Percentiles rank a stretch among this genome's conserved stretches.
These are phyloP conservation scores for Fonsecaea pugnacius DNA, from an alignment of 2,329 filamentous ascomycete genomes.

Conservation along the genomic window DNA sequence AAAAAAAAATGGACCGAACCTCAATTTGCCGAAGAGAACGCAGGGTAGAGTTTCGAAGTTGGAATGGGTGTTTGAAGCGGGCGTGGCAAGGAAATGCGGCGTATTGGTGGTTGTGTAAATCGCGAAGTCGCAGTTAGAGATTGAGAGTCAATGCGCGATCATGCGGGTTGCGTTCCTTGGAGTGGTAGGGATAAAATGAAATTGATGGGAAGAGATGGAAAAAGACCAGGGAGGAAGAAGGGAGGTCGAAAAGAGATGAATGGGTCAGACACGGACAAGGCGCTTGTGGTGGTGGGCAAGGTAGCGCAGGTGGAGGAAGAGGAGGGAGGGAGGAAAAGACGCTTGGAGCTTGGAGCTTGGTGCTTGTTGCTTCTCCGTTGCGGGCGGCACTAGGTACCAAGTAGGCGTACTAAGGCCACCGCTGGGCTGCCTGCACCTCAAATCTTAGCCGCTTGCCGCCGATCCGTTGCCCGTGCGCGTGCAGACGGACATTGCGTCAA, in stretches of 20 bases:
- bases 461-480: constrained; percentile 19
- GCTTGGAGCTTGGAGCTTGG: not conserved
- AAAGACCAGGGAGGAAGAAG: constrained; percentile 31
- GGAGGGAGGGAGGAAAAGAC: not conserved
- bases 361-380: not conserved
- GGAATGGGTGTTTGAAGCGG: not conserved
- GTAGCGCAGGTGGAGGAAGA: not conserved
- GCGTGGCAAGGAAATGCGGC: not conserved
- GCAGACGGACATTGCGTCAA: constrained; percentile 17
- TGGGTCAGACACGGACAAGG: constrained; percentile 22
- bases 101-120: not conserved
- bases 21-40: not conserved
- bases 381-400: not conserved
- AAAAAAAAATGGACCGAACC: not conserved
- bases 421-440: constrained; percentile 21
- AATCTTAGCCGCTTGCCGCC: constrained; percentile 28
- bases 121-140: not conserved
- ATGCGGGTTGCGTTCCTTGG: not conserved
- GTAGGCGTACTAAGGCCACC: not conserved
- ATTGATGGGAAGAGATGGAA: constrained; percentile 30
- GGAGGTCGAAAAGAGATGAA: constrained; percentile 34
- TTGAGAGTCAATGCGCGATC: constrained; percentile 13
- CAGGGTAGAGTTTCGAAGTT: not conserved
- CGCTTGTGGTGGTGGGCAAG: constrained; percentile 13
- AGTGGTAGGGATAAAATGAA: constrained; percentile 5